Evolutionary conservation across 2,329 filamentous ascomycete species (phyloP).

Genomic region (Tolypocladium sp.): DNA sequence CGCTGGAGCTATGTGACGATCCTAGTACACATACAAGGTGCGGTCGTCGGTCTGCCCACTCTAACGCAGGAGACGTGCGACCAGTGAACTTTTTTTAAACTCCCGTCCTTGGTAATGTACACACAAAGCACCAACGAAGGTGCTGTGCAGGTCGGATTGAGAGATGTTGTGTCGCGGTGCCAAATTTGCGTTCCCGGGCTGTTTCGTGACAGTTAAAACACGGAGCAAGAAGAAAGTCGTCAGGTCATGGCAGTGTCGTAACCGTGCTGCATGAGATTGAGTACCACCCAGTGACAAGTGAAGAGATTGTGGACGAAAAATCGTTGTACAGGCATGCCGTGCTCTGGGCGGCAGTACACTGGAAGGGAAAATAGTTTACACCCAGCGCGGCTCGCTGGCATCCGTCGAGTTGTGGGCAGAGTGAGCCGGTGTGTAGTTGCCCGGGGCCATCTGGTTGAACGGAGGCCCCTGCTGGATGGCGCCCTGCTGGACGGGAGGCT

Average conservation of each 20-base stretch:
- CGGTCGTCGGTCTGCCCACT: slow-evolving; percentile 8
- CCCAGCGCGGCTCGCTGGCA: slow-evolving; percentile 26
- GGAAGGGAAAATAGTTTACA: slow-evolving; percentile 21
- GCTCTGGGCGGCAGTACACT: slow-evolving; percentile 12
- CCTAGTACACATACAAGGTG: slow-evolving; percentile 24
- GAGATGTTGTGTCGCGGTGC: slow-evolving; percentile 13
- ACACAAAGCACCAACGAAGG: slow-evolving; percentile 18
- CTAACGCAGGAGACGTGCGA: neutral
- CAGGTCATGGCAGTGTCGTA: slow-evolving; percentile 29
- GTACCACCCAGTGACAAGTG: slow-evolving; percentile 12
- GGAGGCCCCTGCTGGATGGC: slow-evolving; percentile 6
- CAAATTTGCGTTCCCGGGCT: slow-evolving; percentile 9
- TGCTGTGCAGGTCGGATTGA: slow-evolving; percentile 17
- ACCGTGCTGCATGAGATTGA: slow-evolving; percentile 21
- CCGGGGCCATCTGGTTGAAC: slow-evolving; percentile 17
- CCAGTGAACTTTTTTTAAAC: slow-evolving; percentile 7
- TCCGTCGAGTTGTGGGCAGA: slow-evolving; percentile 15
- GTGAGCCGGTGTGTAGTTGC: slow-evolving; percentile 15
- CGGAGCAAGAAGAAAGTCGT: slow-evolving; percentile 27
- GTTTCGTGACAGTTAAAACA: slow-evolving; percentile 19
- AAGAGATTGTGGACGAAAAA: slow-evolving; percentile 11
- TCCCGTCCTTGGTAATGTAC: slow-evolving; percentile 23
- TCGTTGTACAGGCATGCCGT: slow-evolving; percentile 24
- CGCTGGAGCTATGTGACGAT: slow-evolving; percentile 15
- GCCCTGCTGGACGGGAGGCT: neutral